Evolutionary conservation across 805 yeast species (phyloP).

Genomic region (Wickerhamomyces chaumierensis): DNA sequence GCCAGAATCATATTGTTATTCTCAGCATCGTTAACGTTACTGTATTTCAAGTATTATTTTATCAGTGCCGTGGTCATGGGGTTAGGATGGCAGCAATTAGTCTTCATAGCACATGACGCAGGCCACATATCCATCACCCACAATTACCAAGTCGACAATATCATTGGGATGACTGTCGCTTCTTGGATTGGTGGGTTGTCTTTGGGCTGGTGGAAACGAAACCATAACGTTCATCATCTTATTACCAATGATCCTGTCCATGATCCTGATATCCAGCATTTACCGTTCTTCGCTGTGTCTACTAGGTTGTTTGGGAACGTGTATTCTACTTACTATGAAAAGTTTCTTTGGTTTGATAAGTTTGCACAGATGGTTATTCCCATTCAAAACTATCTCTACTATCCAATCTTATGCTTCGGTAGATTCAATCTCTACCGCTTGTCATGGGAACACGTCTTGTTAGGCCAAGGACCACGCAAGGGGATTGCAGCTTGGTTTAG

Average conservation of each 20-base stretch:
- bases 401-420: conserved; percentile 73
- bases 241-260: conserved; percentile 89
- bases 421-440: conserved; percentile 75
- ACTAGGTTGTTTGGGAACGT: conserved; percentile 55
- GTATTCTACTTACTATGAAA: conserved; percentile 73
- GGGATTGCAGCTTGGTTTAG: conserved; percentile 86
- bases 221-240: conserved; percentile 87
- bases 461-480: conserved; percentile 67
- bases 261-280: conserved; percentile 89
- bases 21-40: conserved; percentile 32
- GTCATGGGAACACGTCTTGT: conserved; percentile 65
- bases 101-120: conserved; percentile 83
- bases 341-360: conserved; percentile 53
- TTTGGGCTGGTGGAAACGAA: conserved; percentile 90
- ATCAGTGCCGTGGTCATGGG: conserved; percentile 60
- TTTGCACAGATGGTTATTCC: conserved; percentile 48
- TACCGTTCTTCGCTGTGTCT: conserved; percentile 85
- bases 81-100: conserved; percentile 79
- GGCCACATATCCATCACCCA: conserved; percentile 83
- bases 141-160: conserved; percentile 62
- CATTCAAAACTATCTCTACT: conserved; percentile 59
- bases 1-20: conserved; percentile 48
- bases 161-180: conserved; percentile 64
- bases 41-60: conserved; percentile 32
- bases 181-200: conserved; percentile 82